These are phyloP conservation scores for Chlorencoelia australis DNA, from an alignment of 2,329 filamentous ascomycete species.

Conservation along the genomic window DNA sequence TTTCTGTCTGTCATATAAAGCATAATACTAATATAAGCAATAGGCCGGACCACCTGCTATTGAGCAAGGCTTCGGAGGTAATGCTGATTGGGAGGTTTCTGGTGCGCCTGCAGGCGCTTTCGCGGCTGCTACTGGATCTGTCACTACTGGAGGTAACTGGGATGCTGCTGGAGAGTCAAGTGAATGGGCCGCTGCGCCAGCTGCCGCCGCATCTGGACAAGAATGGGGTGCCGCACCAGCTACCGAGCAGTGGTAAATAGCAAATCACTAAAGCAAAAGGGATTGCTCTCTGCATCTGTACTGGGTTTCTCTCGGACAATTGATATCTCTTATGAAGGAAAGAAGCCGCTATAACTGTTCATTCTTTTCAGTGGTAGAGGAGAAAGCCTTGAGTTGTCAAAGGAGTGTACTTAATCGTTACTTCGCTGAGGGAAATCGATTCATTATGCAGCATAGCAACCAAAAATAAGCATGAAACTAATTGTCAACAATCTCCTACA, in stretches of 20 bases:
- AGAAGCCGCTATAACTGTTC: slow-evolving; percentile 68
- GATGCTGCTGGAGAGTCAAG: slow-evolving; percentile 46
- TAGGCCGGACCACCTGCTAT: slow-evolving; percentile 62
- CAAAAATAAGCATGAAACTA: too few relatives aligned
- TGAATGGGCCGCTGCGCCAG: slow-evolving; percentile 40
- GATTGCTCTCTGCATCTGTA: slow-evolving; percentile 13
- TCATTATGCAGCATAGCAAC: too few relatives aligned
- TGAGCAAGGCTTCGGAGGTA: slow-evolving; percentile 63
- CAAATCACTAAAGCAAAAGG: slow-evolving; percentile 16
- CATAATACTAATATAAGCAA: not conserved
- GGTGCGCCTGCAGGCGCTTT: slow-evolving; percentile 51
- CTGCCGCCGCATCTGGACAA: slow-evolving; percentile 30
- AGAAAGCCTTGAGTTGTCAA: slow-evolving; percentile 94
- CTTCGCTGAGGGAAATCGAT: too few relatives aligned
- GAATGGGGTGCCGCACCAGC: slow-evolving; percentile 46
- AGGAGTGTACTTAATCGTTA: slow-evolving; percentile 21
- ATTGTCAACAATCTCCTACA: too few relatives aligned
- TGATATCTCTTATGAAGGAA: slow-evolving; percentile 96
- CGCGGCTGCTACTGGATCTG: slow-evolving; percentile 52
- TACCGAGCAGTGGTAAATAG: slow-evolving; percentile 26
- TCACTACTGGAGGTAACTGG: slow-evolving; percentile 45
- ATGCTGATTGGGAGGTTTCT: slow-evolving; percentile 66
- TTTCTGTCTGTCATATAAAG: too few relatives aligned
- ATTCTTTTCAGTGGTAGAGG: slow-evolving; percentile 47
- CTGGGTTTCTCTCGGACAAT: slow-evolving; percentile 34